Base-by-base conservation (phyloP, 345 rosid genomes). In the Pseudoturritis turrita region DNA sequence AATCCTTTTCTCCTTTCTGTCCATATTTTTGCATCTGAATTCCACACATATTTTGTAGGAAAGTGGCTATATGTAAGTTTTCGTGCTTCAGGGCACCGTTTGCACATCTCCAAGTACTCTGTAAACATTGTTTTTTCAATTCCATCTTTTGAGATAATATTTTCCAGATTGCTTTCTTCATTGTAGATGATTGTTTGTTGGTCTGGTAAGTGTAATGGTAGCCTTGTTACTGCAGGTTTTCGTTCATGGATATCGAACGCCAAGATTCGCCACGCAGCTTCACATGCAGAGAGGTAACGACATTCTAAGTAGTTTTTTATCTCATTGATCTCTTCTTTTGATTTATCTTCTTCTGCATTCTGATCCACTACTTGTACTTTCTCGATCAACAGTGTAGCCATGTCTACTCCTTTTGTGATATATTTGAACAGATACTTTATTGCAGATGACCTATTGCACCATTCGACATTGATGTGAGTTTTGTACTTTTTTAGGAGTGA, bases 241-340 rank as follows among this genome's bases (percentile, higher is more conserved):
- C 14, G 11, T 3, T 70, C 31, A 17, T 70, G 59, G 2, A 70
- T 47, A 13, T 15, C 28, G 10, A 33, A 59, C 1, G 18, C 4
- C 0, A 70, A 70, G 1, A 58, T n/a, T 25, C 51, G 0, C 67
- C 74, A 59, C 0, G 43, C 1, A 4, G 59, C 67, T 23, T 70
- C 74, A 35, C 59, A 59, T n/a, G 74, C 36, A 2, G 39, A 70
- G 8, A 56, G 2, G 11, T 56, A 69, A 0, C 62, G 65, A 56
- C 21, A 43, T 3, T 55, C 53, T 0, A 68, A 10, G 7, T 54
- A 68, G 1, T 28, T 18, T 0, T 37, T 22, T 3, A 63, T 45
- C 14, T 63, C 43, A 18, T 61, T 35, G 2, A 56, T 18, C 18
- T 56, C 9, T 14, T 43, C 1, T 22, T 1, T 4, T 15, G 11